Evolutionary conservation across 192 early-diverging fungal genomes (phyloP), one percentile per base, ranked within the genome.

Genomic region (Kappamyces sp.): DNA sequence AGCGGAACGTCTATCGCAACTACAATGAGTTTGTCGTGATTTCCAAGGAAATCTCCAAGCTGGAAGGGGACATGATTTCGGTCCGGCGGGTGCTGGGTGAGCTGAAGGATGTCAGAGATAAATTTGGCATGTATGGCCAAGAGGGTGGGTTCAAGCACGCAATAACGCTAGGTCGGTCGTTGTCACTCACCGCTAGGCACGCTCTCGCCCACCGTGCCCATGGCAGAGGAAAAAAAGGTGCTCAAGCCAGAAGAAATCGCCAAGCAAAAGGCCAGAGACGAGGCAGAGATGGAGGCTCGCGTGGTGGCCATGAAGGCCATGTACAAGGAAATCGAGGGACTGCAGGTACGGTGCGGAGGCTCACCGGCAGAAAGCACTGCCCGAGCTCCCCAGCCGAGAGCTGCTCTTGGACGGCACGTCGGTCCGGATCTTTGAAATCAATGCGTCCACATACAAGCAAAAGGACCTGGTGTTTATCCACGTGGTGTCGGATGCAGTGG

Each of bases 11-110:
- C 6, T 89, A 84, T 70, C 75, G 75, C 49, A 92, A 92, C 66
- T 92, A 92, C 63, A 80, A 69, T 43, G 88, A 91, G 59, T 92
- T 92, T 66, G 87, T 92, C 10, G 76, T 76, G 37, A 92, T 92
- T 47, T 89, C 87, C 37, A 90, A 92, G 51, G 90, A 92, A 55
- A 90, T 92, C 40, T 78, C 80, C n/a, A 80, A 65, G 13, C 6
- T 63, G 8, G 87, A 90, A 70, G 78, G 82, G 41, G 89, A 91
- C 64, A 85, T 92, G 72, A 69, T 90, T 35, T 61, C 71, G 0
- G 61, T 92, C 31, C 79, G 87, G 9, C 79, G 76, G 38, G 65
- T 88, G 42, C 63, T 92, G 36, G 74, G 81, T 54, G 86, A 92
- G 51, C 57, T 92, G 23, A 77, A 73, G 47, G 68, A 77, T 60